phyloP scores from a whole-genome alignment of 192 early-diverging fungal genomes.

The Podila epicladia region DNA sequence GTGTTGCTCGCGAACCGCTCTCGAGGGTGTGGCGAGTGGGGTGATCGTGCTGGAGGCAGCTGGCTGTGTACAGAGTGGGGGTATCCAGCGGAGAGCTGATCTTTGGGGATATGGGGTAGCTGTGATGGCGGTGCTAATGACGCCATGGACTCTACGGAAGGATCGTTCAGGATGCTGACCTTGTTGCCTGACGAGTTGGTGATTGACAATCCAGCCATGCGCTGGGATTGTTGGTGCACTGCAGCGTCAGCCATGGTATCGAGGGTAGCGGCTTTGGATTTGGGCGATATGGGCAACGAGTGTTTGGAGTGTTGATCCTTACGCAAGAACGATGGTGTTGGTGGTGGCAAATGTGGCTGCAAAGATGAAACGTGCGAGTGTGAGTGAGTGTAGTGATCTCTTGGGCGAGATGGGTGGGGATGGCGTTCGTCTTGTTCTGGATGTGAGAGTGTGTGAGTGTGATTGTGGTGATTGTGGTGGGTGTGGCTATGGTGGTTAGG shows the following conservation, averaged over 20 bases:
- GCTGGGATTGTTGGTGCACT: conserved; percentile 42
- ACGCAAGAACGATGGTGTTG: conserved; percentile 12
- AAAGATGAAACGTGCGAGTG: not conserved
- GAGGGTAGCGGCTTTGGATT: not conserved
- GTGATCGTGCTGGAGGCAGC: conserved; percentile 15
- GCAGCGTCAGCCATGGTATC: conserved; percentile 31
- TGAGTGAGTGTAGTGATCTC: not conserved
- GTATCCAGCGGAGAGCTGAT: not conserved
- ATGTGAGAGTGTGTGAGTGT: not conserved
- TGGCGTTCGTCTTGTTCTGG: not conserved
- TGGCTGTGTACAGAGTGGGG: not conserved
- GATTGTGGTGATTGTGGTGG: conserved; percentile 3
- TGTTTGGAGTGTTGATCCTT: conserved; percentile 13
- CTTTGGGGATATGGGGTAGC: not conserved
- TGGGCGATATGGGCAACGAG: not conserved
- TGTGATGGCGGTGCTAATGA: conserved; percentile 7
- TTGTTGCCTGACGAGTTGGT: conserved; percentile 48
- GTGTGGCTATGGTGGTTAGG: not conserved
- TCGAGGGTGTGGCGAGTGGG: conserved; percentile 32
- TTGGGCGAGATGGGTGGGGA: not conserved
- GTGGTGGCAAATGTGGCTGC: not conserved
- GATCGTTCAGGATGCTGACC: conserved; percentile 23
- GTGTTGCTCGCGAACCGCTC: not conserved
- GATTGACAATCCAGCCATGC: conserved; percentile 50
- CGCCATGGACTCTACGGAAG: conserved; percentile 2